Base-by-base conservation (phyloP, 306 rosid genomes). In the Dalbergia cultrata region DNA sequence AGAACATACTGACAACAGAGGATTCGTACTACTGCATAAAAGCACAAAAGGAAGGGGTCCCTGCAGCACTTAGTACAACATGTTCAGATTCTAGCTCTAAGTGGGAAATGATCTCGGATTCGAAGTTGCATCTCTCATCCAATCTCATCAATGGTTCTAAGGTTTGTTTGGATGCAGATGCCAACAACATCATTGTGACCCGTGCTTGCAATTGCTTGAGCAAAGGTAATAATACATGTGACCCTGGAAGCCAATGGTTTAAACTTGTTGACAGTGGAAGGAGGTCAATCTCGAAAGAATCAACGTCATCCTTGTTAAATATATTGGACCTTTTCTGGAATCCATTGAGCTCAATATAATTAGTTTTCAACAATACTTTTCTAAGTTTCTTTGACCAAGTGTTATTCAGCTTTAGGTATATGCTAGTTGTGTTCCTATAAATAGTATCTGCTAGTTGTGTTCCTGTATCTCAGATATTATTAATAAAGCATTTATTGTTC, bases 241-340 rank as follows among this genome's bases (percentile, higher is more conserved):
- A 93, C 84, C 98, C 98, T 0, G 87, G 43, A 34, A 91, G 89
- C 86, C 99, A 95, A 49, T 93, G 98, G 99, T 93, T 93, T 84
- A 90, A 88, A 70, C 90, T 93, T 16, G 92, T 93, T 22, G 90
- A 89, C 52, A 89, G 90, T 44, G 86, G 93, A 1, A 82, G 77
- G 57, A 81, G 83, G 50, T 69, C 89, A 18, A 49, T 21, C 34
- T 11, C 69, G 3, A 14, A 47, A 12, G 39, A 10, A 5, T 58
- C 83, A 17, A 47, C 68, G 14, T 54, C 74, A 10, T 78, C 92
- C 8, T 56, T 68, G 58, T 61, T 76, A 39, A 84, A 70, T 41
- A 74, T 79, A 26, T 65, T 75, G 8, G 75, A 75, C 66, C 65
- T 67, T 22, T 66, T n/a, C n/a, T 73, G 77, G 54, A 62, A 74